A percentile compares a stretch with the other conserved stretches of the same genome.
Conservation (phyloP, 805 yeast genomes). For the Candida manassasensis region DNA sequence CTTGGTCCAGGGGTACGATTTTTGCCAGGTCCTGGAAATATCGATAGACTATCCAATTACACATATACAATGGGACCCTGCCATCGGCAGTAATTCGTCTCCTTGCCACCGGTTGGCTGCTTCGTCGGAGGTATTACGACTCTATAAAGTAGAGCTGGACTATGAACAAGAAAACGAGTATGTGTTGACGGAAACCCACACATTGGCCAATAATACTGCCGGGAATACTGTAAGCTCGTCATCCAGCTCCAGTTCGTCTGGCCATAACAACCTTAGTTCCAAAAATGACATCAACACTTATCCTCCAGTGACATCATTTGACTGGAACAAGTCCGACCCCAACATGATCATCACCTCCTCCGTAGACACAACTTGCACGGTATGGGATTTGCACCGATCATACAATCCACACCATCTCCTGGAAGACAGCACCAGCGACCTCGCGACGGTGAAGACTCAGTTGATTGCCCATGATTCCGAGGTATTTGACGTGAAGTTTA, state of each 20-base stretch:
- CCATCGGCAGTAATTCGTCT: constrained; percentile 27
- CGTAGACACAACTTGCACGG: constrained; percentile 94
- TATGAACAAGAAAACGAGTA: constrained; percentile 36
- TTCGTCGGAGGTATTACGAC: constrained; percentile 64
- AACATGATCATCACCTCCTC: constrained; percentile 74
- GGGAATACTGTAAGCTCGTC: constrained; percentile 10
- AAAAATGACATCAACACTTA: constrained; percentile 43
- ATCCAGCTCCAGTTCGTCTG: constrained; percentile 4
- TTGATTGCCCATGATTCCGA: constrained; percentile 94
- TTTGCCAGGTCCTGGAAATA: constrained; percentile 47
- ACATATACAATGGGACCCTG: constrained; percentile 67
- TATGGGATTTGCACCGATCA: constrained; percentile 71
- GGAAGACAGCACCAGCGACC: constrained; percentile 24
- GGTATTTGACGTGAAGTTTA: constrained; percentile 86
- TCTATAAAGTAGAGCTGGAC: constrained; percentile 53
- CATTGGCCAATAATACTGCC: constrained; percentile 34
- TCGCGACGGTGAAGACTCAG: constrained; percentile 79
- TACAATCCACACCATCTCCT: constrained; percentile 8
- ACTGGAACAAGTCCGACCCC: constrained; percentile 79
- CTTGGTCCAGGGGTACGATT: constrained; percentile 32
- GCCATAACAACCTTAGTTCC: constrained; percentile 11
- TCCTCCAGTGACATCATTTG: constrained; percentile 92
- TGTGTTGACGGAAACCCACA: constrained; percentile 37
- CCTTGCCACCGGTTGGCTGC: constrained; percentile 52
- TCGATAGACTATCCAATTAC: constrained; percentile 67